phyloP scores from a whole-genome alignment of 1,284 basidiomycete species.

The Ustilago sp. region DNA sequence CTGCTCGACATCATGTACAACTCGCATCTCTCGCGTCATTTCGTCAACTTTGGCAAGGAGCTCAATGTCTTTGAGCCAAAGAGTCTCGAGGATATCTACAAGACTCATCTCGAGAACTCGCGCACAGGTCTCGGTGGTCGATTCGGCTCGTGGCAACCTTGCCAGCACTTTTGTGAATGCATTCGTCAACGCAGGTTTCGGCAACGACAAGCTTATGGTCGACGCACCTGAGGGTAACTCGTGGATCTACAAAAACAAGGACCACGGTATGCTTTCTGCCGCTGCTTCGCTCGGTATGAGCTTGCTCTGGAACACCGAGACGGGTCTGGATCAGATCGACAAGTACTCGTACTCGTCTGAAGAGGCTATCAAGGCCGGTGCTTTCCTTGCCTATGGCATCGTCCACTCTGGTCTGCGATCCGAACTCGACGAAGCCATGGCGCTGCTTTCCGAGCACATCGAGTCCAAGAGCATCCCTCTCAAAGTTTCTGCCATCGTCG shows the following conservation, averaged over 20 bases:
- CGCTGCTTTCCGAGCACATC: constrained; percentile 89
- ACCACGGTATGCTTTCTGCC: constrained; percentile 98
- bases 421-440: constrained; percentile 92
- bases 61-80: constrained; percentile 90
- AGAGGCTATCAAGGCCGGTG: constrained; percentile 97
- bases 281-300: constrained; percentile 92
- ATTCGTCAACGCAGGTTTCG: constrained; percentile 98
- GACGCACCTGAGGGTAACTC: constrained; percentile 93
- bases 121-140: constrained; percentile 73
- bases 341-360: constrained; percentile 97
- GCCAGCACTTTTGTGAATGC: constrained; percentile 98
- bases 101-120: constrained; percentile 88
- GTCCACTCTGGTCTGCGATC: constrained; percentile 89
- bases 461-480: constrained; percentile 87
- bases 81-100: constrained; percentile 96
- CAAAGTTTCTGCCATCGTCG: constrained; percentile 84
- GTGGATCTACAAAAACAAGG: constrained; percentile 99
- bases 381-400: constrained; percentile 93
- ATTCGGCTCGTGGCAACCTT: constrained; percentile 93
- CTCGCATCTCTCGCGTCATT: constrained; percentile 78
- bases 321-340: constrained; percentile 93
- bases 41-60: constrained; percentile 94
- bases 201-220: constrained; percentile 98
- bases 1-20: constrained; percentile 79
- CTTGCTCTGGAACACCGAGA: constrained; percentile 95